Base-by-base conservation (phyloP, 2,329 filamentous ascomycete genomes). In the Davidsoniella virescens region DNA sequence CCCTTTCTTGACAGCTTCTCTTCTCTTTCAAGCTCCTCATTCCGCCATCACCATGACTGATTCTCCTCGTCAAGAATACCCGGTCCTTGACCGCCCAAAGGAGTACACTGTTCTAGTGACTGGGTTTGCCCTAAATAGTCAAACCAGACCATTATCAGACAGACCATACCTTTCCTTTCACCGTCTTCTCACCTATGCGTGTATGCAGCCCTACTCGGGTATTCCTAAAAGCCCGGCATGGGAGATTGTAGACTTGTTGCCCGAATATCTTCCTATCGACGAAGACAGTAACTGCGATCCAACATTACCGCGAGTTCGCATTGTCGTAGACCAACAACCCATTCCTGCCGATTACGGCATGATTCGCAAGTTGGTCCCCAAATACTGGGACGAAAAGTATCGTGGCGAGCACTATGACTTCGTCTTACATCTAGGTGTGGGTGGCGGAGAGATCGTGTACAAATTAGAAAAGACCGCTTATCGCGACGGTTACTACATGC, bases 381-480 rank as follows among this genome's bases (percentile, higher is more conserved):
- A 60, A 4, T 68, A 94, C 4, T 76, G 85, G 65, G 66, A 70
- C 38, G 51, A 52, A 26, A 54, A 60, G 63, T 54, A 25, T 14
- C 44, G 42, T 5, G 37, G 37, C 49, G 49, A 46, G 12, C 63
- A 67, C 45, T 72, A 80, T 49, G 82, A 93, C 62, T 65, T 82
- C 26, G 71, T 79, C 18, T 63, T 94, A 3, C 86, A 93, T 63
- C 82, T 93, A 47, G 87, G 87, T 55, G 87, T 93, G 73, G 84
- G 85, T 61, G 60, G 82, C 62, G 59, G 75, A 66, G 57, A 71
- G 63, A 57, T 77, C 12, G 63, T 76, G 57, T 93, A 90, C 62
- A 73, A 75, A 9, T 67, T 90, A 7, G 87, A 94, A 66, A 71
- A 75, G 9, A 69, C 74, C 36, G 85, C 75, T 0, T 81, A 84